Conservation (phyloP, 257 asterid species). For the Jacaranda copaia region DNA sequence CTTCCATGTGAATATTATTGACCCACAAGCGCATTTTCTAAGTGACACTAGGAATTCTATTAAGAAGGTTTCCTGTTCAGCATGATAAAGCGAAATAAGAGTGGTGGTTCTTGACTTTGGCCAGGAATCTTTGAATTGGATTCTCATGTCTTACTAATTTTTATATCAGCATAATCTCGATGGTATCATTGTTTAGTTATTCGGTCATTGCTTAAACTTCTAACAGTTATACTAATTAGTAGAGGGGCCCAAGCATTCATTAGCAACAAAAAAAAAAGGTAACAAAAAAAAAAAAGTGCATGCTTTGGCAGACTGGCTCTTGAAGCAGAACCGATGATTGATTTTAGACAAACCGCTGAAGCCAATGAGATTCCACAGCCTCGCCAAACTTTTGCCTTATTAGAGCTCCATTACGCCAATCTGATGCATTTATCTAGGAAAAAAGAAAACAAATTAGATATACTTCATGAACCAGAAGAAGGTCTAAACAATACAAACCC, state of each 20-base stretch:
- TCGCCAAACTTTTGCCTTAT: conserved; percentile 95
- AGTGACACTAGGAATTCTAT: background rate
- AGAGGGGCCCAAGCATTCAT: conserved; percentile 17
- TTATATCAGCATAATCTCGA: conserved; percentile 3
- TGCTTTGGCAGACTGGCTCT: conserved; percentile 17
- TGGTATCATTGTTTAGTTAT: background rate
- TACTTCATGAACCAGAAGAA: conserved; percentile 16
- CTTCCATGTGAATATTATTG: background rate
- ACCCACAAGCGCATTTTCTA: background rate
- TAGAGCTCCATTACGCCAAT: conserved; percentile 96
- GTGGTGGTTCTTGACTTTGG: background rate
- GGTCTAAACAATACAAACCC: conserved; percentile 10
- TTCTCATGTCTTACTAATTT: conserved; percentile 6
- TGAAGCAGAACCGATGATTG: conserved; percentile 34
- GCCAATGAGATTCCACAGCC: conserved; percentile 97
- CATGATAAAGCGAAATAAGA: conserved; percentile 7
- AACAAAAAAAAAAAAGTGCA: conserved; percentile 18
- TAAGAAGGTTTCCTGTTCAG: background rate
- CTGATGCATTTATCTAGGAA: conserved; percentile 89
- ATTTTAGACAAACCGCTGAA: conserved; percentile 67
- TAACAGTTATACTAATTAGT: conserved; percentile 4
- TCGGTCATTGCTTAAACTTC: conserved; percentile 9
- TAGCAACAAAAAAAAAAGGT: conserved; percentile 13
- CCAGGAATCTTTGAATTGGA: conserved; percentile 4
- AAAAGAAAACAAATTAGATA: conserved; percentile 24